Percentiles rank a stretch among this genome's conserved stretches.
Conservation (phyloP, 2,329 filamentous ascomycete species). For the Monilinia polystroma region DNA sequence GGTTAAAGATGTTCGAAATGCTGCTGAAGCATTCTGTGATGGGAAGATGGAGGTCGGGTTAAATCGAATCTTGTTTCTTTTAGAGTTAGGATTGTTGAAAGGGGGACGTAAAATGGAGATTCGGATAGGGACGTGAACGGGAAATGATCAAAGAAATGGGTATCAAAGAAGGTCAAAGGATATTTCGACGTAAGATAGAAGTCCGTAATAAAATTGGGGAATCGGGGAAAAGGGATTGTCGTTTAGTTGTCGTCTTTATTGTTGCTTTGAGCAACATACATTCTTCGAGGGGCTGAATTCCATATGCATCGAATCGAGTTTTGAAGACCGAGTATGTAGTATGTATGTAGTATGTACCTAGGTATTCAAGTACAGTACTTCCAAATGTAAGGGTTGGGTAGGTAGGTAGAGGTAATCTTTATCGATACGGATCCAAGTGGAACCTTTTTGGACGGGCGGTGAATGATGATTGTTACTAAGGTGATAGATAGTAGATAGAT, state of each 20-base stretch:
- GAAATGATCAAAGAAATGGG: slow-evolving; percentile 15
- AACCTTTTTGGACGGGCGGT: no score
- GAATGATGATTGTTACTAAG: no score
- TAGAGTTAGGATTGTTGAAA: slow-evolving; percentile 11
- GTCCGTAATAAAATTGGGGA: slow-evolving; percentile 4
- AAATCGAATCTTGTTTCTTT: slow-evolving; percentile 10
- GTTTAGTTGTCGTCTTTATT: slow-evolving; percentile 22
- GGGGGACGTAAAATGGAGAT: not conserved
- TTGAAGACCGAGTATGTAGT: not conserved
- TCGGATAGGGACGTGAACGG: slow-evolving; percentile 10
- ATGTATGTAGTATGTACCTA: no score
- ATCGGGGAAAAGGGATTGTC: slow-evolving; percentile 13
- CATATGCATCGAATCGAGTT: slow-evolving; percentile 12
- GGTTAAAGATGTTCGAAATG: slow-evolving; percentile 20
- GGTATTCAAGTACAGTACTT: no score
- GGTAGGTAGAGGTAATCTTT: no score
- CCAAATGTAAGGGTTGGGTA: no score
- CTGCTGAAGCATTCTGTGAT: slow-evolving; percentile 28
- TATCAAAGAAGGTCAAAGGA: slow-evolving; percentile 16
- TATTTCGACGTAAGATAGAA: slow-evolving; percentile 4
- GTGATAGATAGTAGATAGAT: no score
- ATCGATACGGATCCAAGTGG: no score
- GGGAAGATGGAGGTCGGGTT: not conserved
- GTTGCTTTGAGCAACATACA: slow-evolving; percentile 19
- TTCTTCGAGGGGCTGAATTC: slow-evolving; percentile 24